Conservation (phyloP, 2,329 filamentous ascomycete genomes). For the Pseudogymnoascus sp. region DNA sequence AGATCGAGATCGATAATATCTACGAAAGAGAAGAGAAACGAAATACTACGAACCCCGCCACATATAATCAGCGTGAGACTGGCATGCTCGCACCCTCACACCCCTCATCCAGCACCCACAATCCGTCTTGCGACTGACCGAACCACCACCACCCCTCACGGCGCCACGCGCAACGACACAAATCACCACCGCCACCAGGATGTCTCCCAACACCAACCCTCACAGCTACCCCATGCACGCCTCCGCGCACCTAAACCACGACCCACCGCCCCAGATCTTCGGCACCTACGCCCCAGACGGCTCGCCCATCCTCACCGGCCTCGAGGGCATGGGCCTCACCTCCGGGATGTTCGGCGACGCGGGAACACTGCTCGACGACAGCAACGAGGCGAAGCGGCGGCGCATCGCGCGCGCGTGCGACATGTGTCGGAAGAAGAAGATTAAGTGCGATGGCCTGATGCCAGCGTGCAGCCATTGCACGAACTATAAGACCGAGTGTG, state of each 20-base stretch:
- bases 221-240: background rate
- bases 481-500: constrained; percentile 96
- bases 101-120: too few species aligned
- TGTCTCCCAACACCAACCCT: background rate
- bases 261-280: constrained; percentile 62
- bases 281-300: constrained; percentile 53
- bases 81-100: background rate
- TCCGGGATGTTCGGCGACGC: constrained; percentile 54
- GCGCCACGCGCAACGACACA: background rate
- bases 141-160: background rate
- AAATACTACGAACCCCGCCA: background rate
- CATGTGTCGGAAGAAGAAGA: constrained; percentile 88
- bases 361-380: constrained; percentile 49
- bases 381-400: constrained; percentile 62
- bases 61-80: background rate
- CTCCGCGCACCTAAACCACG: constrained; percentile 42
- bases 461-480: constrained; percentile 91
- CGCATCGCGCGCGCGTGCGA: constrained; percentile 48
- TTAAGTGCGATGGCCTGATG: constrained; percentile 96
- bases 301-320: constrained; percentile 46
- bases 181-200: background rate
- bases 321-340: constrained; percentile 32
- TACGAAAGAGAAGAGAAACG: background rate
- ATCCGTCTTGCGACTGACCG: background rate
- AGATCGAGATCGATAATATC: background rate